Evolutionary conservation across 2,329 filamentous ascomycete genomes (phyloP).

Genomic region (Davidsoniella eucalypti): DNA sequence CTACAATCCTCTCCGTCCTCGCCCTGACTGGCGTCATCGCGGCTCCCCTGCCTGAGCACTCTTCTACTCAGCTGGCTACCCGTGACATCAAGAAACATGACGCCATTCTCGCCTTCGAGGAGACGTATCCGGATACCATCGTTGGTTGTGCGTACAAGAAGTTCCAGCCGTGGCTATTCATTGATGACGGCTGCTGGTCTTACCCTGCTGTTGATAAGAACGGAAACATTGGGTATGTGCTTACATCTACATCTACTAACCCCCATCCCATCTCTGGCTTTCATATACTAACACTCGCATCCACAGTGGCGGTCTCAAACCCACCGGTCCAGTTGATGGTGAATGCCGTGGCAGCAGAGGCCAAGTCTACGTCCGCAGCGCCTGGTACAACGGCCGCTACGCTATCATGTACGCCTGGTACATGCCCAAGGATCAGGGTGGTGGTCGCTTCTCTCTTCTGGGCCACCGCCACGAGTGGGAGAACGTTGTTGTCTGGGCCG

Average conservation of each 20-base stretch:
- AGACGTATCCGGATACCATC: slow-evolving; percentile 19
- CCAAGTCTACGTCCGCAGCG: slow-evolving; percentile 24
- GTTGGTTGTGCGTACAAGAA: slow-evolving; percentile 20
- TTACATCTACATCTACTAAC: not conserved
- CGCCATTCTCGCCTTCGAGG: slow-evolving; percentile 20
- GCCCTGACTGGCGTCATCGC: slow-evolving; percentile 4
- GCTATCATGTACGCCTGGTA: slow-evolving; percentile 30
- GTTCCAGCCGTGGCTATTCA: slow-evolving; percentile 21
- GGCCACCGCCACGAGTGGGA: slow-evolving; percentile 28
- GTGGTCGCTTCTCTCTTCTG: slow-evolving; percentile 14
- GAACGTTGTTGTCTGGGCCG: slow-evolving; percentile 20
- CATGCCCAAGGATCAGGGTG: slow-evolving; percentile 28
- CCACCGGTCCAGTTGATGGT: slow-evolving; percentile 19
- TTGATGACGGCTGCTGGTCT: slow-evolving; percentile 41
- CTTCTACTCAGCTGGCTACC: slow-evolving; percentile 16
- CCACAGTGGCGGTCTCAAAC: slow-evolving; percentile 21
- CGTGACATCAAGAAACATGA: slow-evolving; percentile 19
- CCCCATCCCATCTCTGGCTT: not conserved
- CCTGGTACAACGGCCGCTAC: slow-evolving; percentile 17
- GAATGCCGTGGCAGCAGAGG: slow-evolving; percentile 21
- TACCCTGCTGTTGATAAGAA: slow-evolving; percentile 42
- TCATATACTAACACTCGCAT: not conserved
- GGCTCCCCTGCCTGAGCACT: not conserved
- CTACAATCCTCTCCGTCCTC: not conserved
- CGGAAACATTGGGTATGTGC: slow-evolving; percentile 38